Evolutionary conservation across 148 eudicot species (phyloP).

Genomic region (Arctostaphylos glauca): DNA sequence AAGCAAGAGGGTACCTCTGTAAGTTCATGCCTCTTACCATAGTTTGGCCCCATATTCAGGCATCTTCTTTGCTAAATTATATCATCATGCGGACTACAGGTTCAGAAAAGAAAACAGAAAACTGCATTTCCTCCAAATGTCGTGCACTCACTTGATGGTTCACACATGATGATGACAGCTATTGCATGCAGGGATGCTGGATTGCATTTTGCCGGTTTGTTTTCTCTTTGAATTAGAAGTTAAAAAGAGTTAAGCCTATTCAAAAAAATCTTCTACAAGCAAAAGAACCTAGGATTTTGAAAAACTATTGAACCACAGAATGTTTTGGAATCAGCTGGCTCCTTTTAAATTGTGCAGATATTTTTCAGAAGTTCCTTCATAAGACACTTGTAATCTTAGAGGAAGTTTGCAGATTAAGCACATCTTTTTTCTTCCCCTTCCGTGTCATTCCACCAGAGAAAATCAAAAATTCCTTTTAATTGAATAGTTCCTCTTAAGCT

Average conservation of each 20-base stretch:
- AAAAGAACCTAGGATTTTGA: neutral
- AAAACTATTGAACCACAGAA: neutral
- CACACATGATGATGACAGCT: slow-evolving; percentile 99
- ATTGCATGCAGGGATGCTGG: slow-evolving; percentile 89
- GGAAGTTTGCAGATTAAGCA: neutral
- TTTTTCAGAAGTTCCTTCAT: neutral
- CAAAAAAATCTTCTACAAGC: neutral
- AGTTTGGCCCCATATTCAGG: neutral
- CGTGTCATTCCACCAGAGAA: neutral
- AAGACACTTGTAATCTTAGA: neutral
- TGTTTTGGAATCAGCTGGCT: neutral
- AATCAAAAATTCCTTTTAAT: neutral
- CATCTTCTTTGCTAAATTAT: slow-evolving; percentile 11
- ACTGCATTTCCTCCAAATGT: slow-evolving; percentile 94
- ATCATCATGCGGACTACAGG: slow-evolving; percentile 33
- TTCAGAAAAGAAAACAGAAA: slow-evolving; percentile 69
- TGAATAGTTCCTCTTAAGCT: neutral
- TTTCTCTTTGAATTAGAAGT: neutral
- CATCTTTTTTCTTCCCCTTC: neutral
- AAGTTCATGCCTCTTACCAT: slow-evolving; percentile 24
- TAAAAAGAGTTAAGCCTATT: neutral
- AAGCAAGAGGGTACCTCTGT: slow-evolving; percentile 68
- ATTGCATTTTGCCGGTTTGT: slow-evolving; percentile 80
- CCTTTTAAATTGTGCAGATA: neutral
- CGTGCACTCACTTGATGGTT: slow-evolving; percentile 88